Conservation (phyloP, 495 filamentous ascomycete genomes). For the Penicillium psychrofluorescens region DNA sequence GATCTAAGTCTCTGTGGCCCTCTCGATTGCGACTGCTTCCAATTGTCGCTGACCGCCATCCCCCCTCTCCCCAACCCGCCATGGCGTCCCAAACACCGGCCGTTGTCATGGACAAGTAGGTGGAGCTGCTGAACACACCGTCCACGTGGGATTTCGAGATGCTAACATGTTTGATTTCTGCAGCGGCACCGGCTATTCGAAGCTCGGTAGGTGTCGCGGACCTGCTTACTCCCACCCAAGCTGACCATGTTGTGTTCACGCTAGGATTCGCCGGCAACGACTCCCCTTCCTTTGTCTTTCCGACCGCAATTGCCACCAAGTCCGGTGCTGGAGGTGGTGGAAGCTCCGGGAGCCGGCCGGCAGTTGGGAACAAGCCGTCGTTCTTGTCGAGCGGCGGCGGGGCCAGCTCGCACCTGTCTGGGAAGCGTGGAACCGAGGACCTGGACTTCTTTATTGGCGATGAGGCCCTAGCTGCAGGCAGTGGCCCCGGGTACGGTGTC, state of each 20-base stretch:
- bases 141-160: slow-evolving; percentile 6
- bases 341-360: slow-evolving; percentile 75
- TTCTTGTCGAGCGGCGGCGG: slow-evolving; percentile 91
- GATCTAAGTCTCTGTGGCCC: not conserved
- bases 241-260: too few species aligned
- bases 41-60: not conserved
- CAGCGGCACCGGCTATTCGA: slow-evolving; percentile 98
- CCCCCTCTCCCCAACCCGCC: slow-evolving; percentile 15
- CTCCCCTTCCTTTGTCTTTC: slow-evolving; percentile 97
- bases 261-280: slow-evolving; percentile 98
- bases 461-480: slow-evolving; percentile 78
- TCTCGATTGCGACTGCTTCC: too few species aligned
- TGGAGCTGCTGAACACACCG: slow-evolving; percentile 11
- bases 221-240: too few species aligned
- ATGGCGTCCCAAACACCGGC: slow-evolving; percentile 98
- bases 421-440: slow-evolving; percentile 94
- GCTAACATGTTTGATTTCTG: slow-evolving; percentile 14
- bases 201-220: slow-evolving; percentile 63
- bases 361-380: slow-evolving; percentile 87
- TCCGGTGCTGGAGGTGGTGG: slow-evolving; percentile 60
- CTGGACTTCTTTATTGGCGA: slow-evolving; percentile 99
- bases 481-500: slow-evolving; percentile 86
- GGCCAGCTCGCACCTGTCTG: slow-evolving; percentile 68
- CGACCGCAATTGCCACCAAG: slow-evolving; percentile 96
- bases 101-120: slow-evolving; percentile 99